Base-by-base conservation (phyloP, 345 rosid genomes). In the Durio zibethinus region DNA sequence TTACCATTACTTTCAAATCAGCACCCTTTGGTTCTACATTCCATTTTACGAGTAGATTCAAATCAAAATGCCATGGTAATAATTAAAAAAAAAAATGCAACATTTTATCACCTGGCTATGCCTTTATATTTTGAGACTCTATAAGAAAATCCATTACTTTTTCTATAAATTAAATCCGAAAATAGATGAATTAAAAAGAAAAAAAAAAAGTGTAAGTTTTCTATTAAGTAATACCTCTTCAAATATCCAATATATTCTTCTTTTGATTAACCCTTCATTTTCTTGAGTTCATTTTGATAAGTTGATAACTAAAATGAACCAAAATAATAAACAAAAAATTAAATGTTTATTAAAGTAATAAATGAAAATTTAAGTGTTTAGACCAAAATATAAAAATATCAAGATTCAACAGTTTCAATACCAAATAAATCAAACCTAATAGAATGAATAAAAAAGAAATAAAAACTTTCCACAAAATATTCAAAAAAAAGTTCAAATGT, bases 121-220 rank as follows among this genome's bases (percentile, higher is more conserved):
- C 98, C 99, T 88, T 98, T 86, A 54, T 89, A 95, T 71, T 95
- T 95, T n/a, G 99, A 95, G 20, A 91, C 96, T 10, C 99, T 97
- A 9, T 98, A 97, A 63, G 98, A 93, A 79, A 95, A 95, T 38
- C 99, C 98, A 82, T 93, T 95, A 76, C 99, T 95, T 82, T 93
- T 95, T 65, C 99, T 95, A 85, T 25, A 69, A 14, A 31, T 60
- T 27, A 60, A 27, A 27, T 18, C 11, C 2, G 14, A 60, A 14
- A 1, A 62, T 14, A 59, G 10, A 11, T 25, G 16, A 59, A 11
- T 33, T 15, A 61, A 29, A 29, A 15, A 21, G 14, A 4, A 38
- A 42, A 42, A 0, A 42, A 50, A 50, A 53, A 57, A 10, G 6
- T 4, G 5, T 10, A 0, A 1, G 1, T 57, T 9, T 1, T 1